Evolutionary conservation across 2,329 filamentous ascomycete genomes (phyloP), one percentile per base, ranked within the genome.

Genomic region (Chalaropsis ovoidea): DNA sequence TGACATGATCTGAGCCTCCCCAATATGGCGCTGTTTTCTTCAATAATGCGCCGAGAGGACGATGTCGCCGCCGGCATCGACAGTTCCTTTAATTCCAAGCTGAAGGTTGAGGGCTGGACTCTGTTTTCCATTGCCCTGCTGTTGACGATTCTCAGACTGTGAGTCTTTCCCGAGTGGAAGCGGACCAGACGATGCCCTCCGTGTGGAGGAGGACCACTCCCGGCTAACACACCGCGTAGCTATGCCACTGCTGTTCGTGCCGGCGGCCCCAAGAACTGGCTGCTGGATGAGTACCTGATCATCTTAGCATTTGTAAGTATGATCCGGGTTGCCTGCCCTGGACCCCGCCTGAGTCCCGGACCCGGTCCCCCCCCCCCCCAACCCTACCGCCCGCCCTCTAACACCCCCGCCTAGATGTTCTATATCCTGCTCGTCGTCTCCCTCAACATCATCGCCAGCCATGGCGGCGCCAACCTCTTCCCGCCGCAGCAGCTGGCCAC

Each of bases 391-490:
- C 3, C 13, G 49, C 49, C 27, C 24, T 43, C n/a, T 19, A 45
- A 47, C 42, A 47, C 24, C 22, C 13, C 8, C 13, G 13, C 13
- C 19, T 24, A 67, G 64, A 11, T 42, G 22, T 64, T 81, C 43
- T 79, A 80, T 3, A 75, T 82, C 69, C 72, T 83, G 68, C 76
- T 80, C 69, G 45, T 68, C 35, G 61, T 66, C 56, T 43, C 45
- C 41, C 47, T 45, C 58, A 65, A 65, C 24, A 22, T 52, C 63
- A 66, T 65, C 31, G 47, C 61, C 39, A 24, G 64, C 39, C 61
- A 49, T 68, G 67, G 64, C 17, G 67, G 67, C 13, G 62, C 63
- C 17, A 68, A 68, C n/a, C 45, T 65, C 13, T 65, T 64, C 35
- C 67, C 67, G 10, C 42, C 43, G 8, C 63, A 68, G 63, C 60